phyloP scores from a whole-genome alignment of 1,284 basidiomycete species.

The Athelia sp. region DNA sequence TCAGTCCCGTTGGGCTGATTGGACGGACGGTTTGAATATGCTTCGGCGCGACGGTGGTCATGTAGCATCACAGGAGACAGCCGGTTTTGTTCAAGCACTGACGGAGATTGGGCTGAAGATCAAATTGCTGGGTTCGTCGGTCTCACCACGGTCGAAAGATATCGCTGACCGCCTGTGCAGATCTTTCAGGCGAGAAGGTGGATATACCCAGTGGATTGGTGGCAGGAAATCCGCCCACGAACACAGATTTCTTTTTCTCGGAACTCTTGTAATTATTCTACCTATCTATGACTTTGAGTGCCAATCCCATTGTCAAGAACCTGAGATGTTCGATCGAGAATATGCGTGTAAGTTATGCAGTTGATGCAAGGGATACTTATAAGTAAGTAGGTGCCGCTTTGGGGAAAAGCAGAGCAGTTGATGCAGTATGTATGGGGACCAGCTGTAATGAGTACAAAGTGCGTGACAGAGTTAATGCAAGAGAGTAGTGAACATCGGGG shows the following conservation, averaged over 20 bases:
- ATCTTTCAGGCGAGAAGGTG: constrained; percentile 88
- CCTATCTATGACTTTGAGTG: background rate
- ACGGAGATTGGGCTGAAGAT: constrained; percentile 95
- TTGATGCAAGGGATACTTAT: constrained; percentile 6
- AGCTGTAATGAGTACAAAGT: constrained; percentile 9
- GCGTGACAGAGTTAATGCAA: constrained; percentile 24
- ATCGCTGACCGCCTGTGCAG: constrained; percentile 32
- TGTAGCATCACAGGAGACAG: constrained; percentile 80
- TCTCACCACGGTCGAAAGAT: background rate
- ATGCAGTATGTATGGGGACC: constrained; percentile 18
- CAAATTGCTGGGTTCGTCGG: constrained; percentile 75
- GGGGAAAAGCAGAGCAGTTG: constrained; percentile 2
- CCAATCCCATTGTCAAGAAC: constrained; percentile 7
- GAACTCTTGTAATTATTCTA: constrained; percentile 38
- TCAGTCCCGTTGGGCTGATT: constrained; percentile 85
- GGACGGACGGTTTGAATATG: constrained; percentile 94
- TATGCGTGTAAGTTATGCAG: background rate
- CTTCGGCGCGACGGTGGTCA: constrained; percentile 75
- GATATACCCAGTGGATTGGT: constrained; percentile 79
- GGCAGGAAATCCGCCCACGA: constrained; percentile 68
- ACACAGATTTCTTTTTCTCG: constrained; percentile 87
- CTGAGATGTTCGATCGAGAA: constrained; percentile 16
- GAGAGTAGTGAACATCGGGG: constrained; percentile 42
- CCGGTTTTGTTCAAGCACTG: constrained; percentile 78
- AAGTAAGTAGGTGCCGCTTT: constrained; percentile 1